Percentiles rank a stretch among this genome's conserved stretches.
Conservation (phyloP, 768 basidiomycete genomes). For the Chalciporus pseudorubinellus region DNA sequence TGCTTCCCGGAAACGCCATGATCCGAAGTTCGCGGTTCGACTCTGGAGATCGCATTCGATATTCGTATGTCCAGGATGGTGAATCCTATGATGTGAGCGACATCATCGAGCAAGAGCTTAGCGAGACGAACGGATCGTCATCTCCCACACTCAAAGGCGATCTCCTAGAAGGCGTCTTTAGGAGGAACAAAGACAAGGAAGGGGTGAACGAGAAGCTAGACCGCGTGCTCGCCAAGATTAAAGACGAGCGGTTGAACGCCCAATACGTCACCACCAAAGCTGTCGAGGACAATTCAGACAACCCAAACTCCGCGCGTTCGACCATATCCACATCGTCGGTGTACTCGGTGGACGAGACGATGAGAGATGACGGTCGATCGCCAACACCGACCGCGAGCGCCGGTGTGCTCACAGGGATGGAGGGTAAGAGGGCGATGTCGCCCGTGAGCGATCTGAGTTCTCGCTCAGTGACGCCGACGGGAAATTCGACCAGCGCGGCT, state of each 20-base stretch:
- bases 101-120: slow-evolving; percentile 86
- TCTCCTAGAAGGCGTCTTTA: slow-evolving; percentile 64
- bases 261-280: slow-evolving; percentile 19
- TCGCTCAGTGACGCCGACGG: slow-evolving; percentile 29
- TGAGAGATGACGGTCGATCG: slow-evolving; percentile 23
- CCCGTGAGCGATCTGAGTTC: slow-evolving; percentile 21
- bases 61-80: slow-evolving; percentile 93
- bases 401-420: background rate
- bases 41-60: slow-evolving; percentile 71
- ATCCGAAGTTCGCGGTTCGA: slow-evolving; percentile 82
- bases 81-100: slow-evolving; percentile 93
- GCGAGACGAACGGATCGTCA: slow-evolving; percentile 41
- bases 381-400: slow-evolving; percentile 28
- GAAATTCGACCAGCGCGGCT: slow-evolving; percentile 6
- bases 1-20: slow-evolving; percentile 80
- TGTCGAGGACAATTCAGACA: slow-evolving; percentile 19
- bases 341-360: slow-evolving; percentile 52
- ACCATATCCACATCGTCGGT: slow-evolving; percentile 44
- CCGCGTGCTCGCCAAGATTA: slow-evolving; percentile 73
- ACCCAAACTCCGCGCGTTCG: slow-evolving; percentile 27
- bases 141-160: slow-evolving; percentile 44
- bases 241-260: slow-evolving; percentile 51
- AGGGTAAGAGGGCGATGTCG: slow-evolving; percentile 20
- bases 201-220: slow-evolving; percentile 68
- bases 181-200: slow-evolving; percentile 56